Conservation (phyloP, 768 basidiomycete genomes). For the Kwoniella newhampshirensis region DNA sequence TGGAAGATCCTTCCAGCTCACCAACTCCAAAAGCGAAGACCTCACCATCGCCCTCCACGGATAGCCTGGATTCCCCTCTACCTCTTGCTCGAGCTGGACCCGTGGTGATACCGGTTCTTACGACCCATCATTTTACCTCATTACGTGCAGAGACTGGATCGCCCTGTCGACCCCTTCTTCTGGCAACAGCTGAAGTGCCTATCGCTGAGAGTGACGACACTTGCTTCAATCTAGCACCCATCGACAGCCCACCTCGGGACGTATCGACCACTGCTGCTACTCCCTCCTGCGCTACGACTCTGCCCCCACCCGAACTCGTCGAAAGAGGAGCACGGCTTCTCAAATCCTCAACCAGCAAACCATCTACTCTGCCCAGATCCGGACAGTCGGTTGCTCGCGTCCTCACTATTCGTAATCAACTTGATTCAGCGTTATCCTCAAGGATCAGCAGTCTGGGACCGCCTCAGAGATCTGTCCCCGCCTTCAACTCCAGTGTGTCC, state of each 20-base stretch:
- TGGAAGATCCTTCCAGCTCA: too few species aligned
- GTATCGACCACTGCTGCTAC: neutral
- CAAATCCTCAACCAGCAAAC: conserved; percentile 7
- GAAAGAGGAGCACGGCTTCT: conserved; percentile 18
- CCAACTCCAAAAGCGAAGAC: neutral
- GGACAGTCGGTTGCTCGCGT: conserved; percentile 13
- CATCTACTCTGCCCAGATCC: neutral
- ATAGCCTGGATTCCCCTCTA: conserved; percentile 33
- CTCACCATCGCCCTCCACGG: conserved; percentile 1
- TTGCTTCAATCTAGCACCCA: neutral
- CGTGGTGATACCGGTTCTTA: conserved; percentile 36
- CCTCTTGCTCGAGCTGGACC: conserved; percentile 38
- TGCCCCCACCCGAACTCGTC: conserved; percentile 15
- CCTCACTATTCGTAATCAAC: conserved; percentile 25
- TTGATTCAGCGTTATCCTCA: conserved; percentile 20
- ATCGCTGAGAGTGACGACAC: neutral
- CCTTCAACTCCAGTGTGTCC: conserved; percentile 19
- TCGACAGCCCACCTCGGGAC: neutral
- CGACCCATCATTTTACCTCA: conserved; percentile 11
- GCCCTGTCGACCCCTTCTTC: conserved; percentile 26
- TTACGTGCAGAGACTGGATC: conserved; percentile 35
- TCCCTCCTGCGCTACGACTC: neutral
- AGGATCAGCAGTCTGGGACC: conserved; percentile 24
- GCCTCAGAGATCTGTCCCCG: conserved; percentile 35
- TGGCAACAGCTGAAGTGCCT: conserved; percentile 1